Percentiles rank a stretch among this genome's conserved stretches.
These are phyloP conservation scores for Sechiopsis laciniata DNA, from an alignment of 306 rosid genomes.

Conservation along the genomic window DNA sequence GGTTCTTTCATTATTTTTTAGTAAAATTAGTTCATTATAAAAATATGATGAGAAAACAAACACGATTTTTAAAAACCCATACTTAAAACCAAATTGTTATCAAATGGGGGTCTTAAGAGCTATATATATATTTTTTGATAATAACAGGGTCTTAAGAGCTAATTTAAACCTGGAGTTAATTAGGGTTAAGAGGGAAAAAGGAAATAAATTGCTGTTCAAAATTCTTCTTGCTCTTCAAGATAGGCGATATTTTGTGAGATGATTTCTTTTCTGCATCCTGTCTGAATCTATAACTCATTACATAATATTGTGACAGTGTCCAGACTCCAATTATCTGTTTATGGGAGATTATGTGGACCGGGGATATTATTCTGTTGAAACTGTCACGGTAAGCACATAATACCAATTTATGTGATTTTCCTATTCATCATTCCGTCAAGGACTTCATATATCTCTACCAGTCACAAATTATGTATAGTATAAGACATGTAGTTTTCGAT, in stretches of 20 bases:
- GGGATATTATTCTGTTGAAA: conserved; percentile 97
- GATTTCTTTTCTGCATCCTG: conserved; percentile 15
- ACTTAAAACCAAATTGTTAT: too few species aligned
- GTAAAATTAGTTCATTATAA: too few species aligned
- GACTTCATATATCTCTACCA: background rate
- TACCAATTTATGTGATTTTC: conserved; percentile 16
- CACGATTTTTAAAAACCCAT: too few species aligned
- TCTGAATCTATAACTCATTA: conserved; percentile 9
- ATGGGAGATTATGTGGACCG: conserved; percentile 99
- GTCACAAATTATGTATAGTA: background rate
- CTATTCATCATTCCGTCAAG: conserved; percentile 2
- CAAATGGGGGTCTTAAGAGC: too few species aligned
- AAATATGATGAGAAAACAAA: too few species aligned
- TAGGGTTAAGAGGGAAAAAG: background rate
- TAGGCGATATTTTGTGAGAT: background rate
- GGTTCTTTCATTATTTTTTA: too few species aligned
- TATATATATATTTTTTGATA: too few species aligned
- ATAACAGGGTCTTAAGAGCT: too few species aligned
- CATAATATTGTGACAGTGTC: conserved; percentile 58
- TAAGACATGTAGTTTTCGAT: conserved; percentile 20
- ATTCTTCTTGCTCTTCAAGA: background rate
- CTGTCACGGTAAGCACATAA: conserved; percentile 71
- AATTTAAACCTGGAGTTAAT: background rate
- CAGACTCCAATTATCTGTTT: conserved; percentile 92
- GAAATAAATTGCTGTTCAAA: conserved; percentile 22